These are phyloP conservation scores for Macadamia tetraphylla DNA, from an alignment of 164 flowering plant species.

Conservation along the genomic window DNA sequence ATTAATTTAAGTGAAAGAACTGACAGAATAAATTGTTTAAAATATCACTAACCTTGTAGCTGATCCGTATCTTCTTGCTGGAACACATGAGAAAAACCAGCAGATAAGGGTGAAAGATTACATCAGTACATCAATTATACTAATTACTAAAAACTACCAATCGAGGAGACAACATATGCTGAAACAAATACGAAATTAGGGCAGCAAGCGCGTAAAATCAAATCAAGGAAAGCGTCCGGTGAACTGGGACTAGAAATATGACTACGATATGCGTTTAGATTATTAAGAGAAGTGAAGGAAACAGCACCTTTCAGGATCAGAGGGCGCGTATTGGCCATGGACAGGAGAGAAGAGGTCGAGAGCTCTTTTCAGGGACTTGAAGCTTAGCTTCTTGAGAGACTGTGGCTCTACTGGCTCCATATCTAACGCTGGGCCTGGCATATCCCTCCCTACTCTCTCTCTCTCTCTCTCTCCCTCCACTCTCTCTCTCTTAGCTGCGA, in stretches of 20 bases:
- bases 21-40: not conserved
- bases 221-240: too few relatives aligned
- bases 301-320: constrained; percentile 60
- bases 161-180: not conserved
- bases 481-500: too few relatives aligned
- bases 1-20: not conserved
- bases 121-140: not conserved
- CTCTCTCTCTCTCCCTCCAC: not conserved
- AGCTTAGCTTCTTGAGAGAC: constrained; percentile 82
- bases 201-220: too few relatives aligned
- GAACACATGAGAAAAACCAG: constrained; percentile 8
- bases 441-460: constrained; percentile 4
- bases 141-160: not conserved
- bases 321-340: constrained; percentile 57
- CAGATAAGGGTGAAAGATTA: not conserved
- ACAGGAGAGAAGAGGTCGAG: constrained; percentile 76
- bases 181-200: not conserved
- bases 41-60: constrained; percentile 58
- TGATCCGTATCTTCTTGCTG: constrained; percentile 73
- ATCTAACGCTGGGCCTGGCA: constrained; percentile 46
- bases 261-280: too few relatives aligned
- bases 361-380: constrained; percentile 77
- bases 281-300: not conserved
- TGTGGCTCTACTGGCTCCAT: constrained; percentile 90
- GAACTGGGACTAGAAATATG: too few relatives aligned